Evolutionary conservation across 2,329 filamentous ascomycete genomes (phyloP), one percentile per base, ranked within the genome.

Genomic region (Eutypa lata): DNA sequence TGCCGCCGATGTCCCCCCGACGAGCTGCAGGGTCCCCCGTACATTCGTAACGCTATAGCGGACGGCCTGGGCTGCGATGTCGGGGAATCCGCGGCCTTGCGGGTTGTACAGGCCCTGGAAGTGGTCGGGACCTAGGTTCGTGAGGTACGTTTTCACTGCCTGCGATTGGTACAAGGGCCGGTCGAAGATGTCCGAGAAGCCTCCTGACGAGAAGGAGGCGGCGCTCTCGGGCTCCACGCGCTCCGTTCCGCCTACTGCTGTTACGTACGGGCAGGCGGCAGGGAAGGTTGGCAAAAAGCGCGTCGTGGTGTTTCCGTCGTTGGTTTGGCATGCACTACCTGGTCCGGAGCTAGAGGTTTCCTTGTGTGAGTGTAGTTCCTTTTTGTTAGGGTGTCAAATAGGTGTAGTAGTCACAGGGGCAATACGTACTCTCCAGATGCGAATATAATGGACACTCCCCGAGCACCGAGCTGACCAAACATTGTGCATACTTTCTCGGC

Each of bases 11-110:
- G 71, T 73, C 19, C 71, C 71, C 46, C 47, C 69, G 66, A 57
- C 72, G 64, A 51, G 68, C 65, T 56, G 70, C 65, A 64, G 51
- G 21, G 53, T 55, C 38, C 67, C 66, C 28, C 64, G 59, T 5
- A 61, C 49, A 5, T 67, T 47, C 42, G 21, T 16, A 38, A 71
- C 65, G 26, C 60, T 65, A 51, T 66, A 67, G 3, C 62, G 65
- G 33, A 63, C 61, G 5, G 65, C 68, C 42, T 88, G 82, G 14
- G 82, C 82, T 1, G 84, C 71, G 13, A 88, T 74, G 60, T 88
- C 85, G 0, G 85, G 84, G 56, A 83, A 81, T 0, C 71, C 86
- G 52, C 85, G 76, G 0, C 85, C 86, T 0, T 54, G 40, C 6
- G 61, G 64, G 61, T 78, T 75, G 62, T 77, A 78, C 40, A 58